Base-by-base conservation (phyloP, 179 eudicot species). In the Patellifolia procumbens region DNA sequence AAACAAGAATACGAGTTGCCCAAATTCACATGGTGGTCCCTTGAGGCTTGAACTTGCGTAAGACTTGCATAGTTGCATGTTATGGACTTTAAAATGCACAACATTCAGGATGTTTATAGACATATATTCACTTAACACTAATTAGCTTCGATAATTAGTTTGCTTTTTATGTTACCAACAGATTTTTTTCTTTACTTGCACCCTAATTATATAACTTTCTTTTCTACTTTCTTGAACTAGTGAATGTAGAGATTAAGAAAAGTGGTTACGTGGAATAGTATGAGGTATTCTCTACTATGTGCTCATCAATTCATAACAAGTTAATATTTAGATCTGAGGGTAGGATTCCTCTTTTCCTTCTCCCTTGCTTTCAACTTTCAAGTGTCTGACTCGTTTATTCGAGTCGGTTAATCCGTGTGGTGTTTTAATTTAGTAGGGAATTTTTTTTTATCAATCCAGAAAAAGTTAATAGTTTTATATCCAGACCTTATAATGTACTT, bases 1-100 rank as follows among this genome's bases (percentile, higher is more conserved):
- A 43, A 37, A 42, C 37, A 29, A 16, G 17, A 22, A 52, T 55
- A 26, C 73, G 31, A 42, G 22, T 66, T 67, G 73, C 52, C 22
- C 17, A 53, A 22, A 9, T 52, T 68, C 66, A 42, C 73, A 76
- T 65, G 70, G 60, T 61, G 69, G 70, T 74, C 70, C 71, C 34
- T 51, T 52, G n/a, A n/a, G n/a, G n/a, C n/a, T n/a, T n/a, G 49
- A 12, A 63, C 4, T 49, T 32, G 13, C 49, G 56, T 48, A 32
- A 62, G 61, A 60, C 59, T 74, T 62, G 77, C 46, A 39, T n/a
- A 39, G 2, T 39, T 37, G 26, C 39, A 10, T 45, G 31, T 62
- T 20, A 74, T 34, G 34, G 34, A 63, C 34, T 9, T n/a, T 7
- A 22, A 61, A 20, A 62, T 13, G 45, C 26, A 32, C 20, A 63